A percentile compares a stretch with the other conserved stretches of the same genome.
phyloP scores from a whole-genome alignment of 768 basidiomycete genomes.

The Hypholoma fasciculare region DNA sequence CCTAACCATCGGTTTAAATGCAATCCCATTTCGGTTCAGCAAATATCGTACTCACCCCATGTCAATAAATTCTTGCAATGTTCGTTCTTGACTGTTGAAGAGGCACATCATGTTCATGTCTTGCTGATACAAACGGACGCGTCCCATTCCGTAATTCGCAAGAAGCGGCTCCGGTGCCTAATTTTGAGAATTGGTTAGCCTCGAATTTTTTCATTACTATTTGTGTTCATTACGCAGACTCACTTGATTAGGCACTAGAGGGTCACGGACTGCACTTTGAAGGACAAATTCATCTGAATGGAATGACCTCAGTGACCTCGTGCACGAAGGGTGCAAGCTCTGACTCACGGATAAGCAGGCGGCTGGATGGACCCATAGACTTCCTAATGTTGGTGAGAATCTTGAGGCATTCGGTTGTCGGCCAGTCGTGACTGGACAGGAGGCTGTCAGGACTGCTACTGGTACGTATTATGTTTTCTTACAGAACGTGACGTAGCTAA shows the following conservation, averaged over 20 bases:
- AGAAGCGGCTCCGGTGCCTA: conserved; percentile 45
- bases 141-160: conserved; percentile 46
- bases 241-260: neutral
- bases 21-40: neutral
- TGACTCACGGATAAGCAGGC: conserved; percentile 36
- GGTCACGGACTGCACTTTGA: conserved; percentile 23
- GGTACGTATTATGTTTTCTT: conserved; percentile 4
- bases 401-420: conserved; percentile 30
- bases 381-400: conserved; percentile 36
- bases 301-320: neutral
- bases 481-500: conserved; percentile 38
- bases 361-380: conserved; percentile 33
- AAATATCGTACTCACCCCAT: conserved; percentile 22
- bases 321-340: neutral
- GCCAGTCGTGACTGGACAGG: conserved; percentile 41
- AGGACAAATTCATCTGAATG: conserved; percentile 37
- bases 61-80: conserved; percentile 36
- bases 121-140: conserved; percentile 38
- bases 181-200: neutral
- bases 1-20: neutral
- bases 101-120: conserved; percentile 47
- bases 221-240: neutral
- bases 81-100: conserved; percentile 44
- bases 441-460: neutral
- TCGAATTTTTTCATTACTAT: neutral